Base-by-base conservation (phyloP, 805 yeast species). In the Kodamaea leandrae region DNA sequence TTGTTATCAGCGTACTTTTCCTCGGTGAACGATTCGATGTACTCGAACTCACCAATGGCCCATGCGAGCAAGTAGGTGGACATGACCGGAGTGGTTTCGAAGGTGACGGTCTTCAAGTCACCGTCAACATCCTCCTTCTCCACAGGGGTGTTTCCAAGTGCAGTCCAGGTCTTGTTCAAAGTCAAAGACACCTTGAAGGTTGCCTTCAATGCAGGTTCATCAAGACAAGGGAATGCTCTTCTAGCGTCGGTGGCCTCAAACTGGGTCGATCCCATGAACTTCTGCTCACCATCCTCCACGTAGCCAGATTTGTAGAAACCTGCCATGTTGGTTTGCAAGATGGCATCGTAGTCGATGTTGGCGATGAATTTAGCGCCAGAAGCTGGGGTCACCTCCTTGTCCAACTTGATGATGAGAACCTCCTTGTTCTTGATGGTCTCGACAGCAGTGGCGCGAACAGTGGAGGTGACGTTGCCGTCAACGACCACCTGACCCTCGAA, bases 161-260 rank as follows among this genome's bases (percentile, higher is more conserved):
- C 76, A 50, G 66, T 57, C 57, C 68, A 57, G 3, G 58, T 53
- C 2, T 51, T 45, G 19, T 56, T 57, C 3, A 68, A 55, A 1
- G 68, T 51, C 29, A 71, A 33, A 18, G 60, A 65, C 23, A 85
- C 72, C 23, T 63, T 57, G 56, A 84, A 75, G 3, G 78, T 72
- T 14, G 83, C 82, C 58, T 76, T 77, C 36, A 72, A 55, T 39
- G 65, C 68, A 2, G 82, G 82, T 53, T 77, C 82, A 52, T 77
- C 82, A 42, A 74, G 57, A 53, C 80, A 76, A 6, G 82, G 82
- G 53, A 77, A 77, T 5, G 80, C 77, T 41, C 78, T 66, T 51
- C 82, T 63, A 14, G 81, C 81, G 50, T 76, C 81, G 3, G 79
- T 73, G 17, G 82, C 77, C 56, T 77, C 82, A 42, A 77, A 76